Evolutionary conservation across 768 basidiomycete genomes (phyloP), one percentile per base, ranked within the genome.

Genomic region (Xerocomus spinulosus): DNA sequence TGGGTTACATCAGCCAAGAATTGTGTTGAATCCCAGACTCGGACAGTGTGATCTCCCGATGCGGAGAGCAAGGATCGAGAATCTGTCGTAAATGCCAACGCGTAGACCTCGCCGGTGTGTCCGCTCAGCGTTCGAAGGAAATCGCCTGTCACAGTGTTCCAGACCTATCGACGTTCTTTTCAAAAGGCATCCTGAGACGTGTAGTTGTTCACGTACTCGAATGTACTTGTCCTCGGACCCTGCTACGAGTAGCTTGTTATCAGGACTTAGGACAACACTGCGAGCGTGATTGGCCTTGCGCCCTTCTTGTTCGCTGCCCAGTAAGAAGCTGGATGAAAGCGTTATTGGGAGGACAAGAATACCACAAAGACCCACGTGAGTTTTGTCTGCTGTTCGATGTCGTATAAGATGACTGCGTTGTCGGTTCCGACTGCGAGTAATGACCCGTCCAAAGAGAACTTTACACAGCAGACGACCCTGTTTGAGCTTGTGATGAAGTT

Each of bases 31-130:
- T 63, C 58, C 70, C 70, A 72, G 32, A 69, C 52, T 21, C 68
- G 62, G 28, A 73, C 52, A 2, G 69, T 67, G 10, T 48, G 51
- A 52, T 73, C 72, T 17, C 60, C 63, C 28, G 70, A 71, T 50
- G 65, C 65, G 35, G 72, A 71, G 36, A 67, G 55, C 34, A 73
- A 41, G 21, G 48, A 53, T 41, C 51, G 56, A 21, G 69, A 73
- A 57, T 70, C 62, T 32, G 56, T 15, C 39, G 68, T 63, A 52
- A 72, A 69, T 2, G 63, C 58, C 29, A 73, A 42, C 3, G 64
- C 60, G 14, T 75, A 77, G 29, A 73, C 60, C 34, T 59, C 64
- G 42, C 63, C 61, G 21, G 43, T 47, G 44, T 73, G 71, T 15
- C 66, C 71, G 21, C 50, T 50, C 51, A 70, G 43, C 23, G 54